Evolutionary conservation across 352 stramenopile species (phyloP).

Genomic region (Phytopythium litorale): DNA sequence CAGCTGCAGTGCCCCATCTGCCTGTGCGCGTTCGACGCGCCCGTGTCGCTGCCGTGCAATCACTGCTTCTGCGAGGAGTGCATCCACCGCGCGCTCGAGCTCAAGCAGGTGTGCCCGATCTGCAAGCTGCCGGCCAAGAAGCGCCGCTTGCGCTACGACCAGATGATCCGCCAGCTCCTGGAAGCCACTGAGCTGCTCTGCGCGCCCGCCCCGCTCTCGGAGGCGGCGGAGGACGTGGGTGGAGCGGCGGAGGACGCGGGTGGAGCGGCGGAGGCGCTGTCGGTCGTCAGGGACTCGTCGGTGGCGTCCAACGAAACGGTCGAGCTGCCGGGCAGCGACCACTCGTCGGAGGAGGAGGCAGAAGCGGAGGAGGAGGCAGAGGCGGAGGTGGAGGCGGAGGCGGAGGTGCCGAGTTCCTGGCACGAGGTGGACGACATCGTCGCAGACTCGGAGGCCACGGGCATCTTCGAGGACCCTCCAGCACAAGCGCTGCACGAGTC

Average conservation of each 20-base stretch:
- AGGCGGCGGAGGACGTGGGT: neutral
- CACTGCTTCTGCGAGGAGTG: conserved; percentile 88
- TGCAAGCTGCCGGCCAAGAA: conserved; percentile 84
- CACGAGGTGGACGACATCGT: neutral
- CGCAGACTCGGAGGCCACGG: neutral
- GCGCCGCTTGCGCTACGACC: conserved; percentile 66
- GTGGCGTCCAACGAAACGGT: neutral
- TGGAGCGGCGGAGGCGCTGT: neutral
- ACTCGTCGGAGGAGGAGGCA: too few species aligned
- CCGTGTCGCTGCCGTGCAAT: conserved; percentile 79
- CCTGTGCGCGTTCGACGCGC: conserved; percentile 63
- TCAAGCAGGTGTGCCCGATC: conserved; percentile 77
- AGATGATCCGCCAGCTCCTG: conserved; percentile 71
- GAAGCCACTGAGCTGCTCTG: conserved; percentile 49
- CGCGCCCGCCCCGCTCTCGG: conserved; percentile 11
- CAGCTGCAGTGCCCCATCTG: conserved; percentile 86
- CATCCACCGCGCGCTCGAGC: conserved; percentile 78
- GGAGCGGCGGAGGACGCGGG: neutral
- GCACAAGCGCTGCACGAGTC: neutral
- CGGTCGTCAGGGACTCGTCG: neutral
- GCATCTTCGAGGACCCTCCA: neutral
- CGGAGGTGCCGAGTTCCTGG: too few species aligned
- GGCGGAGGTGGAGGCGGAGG: too few species aligned
- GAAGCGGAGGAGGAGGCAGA: too few species aligned
- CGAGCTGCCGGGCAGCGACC: neutral